Evolutionary conservation across 2,329 filamentous ascomycete genomes (phyloP).

Genomic region (Microdochium bolleyi): DNA sequence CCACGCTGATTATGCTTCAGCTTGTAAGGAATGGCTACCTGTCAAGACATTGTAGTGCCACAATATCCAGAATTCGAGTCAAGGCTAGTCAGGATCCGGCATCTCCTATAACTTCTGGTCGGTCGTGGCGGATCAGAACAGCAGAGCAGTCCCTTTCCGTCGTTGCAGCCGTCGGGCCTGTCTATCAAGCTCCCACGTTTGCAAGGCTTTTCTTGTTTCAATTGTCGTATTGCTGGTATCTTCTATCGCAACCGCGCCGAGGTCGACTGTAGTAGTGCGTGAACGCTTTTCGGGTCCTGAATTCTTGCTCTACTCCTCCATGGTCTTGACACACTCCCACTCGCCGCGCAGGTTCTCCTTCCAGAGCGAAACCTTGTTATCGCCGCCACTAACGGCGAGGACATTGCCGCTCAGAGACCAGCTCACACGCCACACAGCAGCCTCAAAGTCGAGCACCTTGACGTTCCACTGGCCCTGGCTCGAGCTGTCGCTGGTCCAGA

Average conservation of each 20-base stretch:
- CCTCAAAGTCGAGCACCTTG: slow-evolving; percentile 81
- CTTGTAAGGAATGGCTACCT: too few species aligned
- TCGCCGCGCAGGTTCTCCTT: slow-evolving; percentile 96
- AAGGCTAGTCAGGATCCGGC: too few species aligned
- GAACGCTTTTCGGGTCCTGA: not conserved
- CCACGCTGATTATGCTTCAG: too few species aligned
- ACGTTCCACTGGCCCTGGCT: slow-evolving; percentile 70
- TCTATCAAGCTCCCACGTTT: too few species aligned
- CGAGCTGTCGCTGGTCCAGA: slow-evolving; percentile 77
- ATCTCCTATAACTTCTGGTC: too few species aligned
- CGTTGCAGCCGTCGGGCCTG: too few species aligned
- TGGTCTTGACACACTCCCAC: slow-evolving; percentile 95
- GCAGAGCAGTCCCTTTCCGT: too few species aligned
- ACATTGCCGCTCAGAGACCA: slow-evolving; percentile 98
- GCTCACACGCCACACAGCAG: slow-evolving; percentile 89
- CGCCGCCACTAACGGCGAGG: slow-evolving; percentile 82
- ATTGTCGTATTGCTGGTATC: too few species aligned
- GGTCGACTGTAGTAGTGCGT: not conserved
- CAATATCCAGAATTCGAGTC: too few species aligned
- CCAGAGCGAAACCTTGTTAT: slow-evolving; percentile 97
- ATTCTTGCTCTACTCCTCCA: slow-evolving; percentile 61
- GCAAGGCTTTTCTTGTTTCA: too few species aligned
- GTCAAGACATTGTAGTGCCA: too few species aligned
- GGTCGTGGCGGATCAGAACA: too few species aligned
- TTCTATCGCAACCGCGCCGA: not conserved